A percentile compares a stretch with the other conserved stretches of the same genome.
These are phyloP conservation scores for Silene latifolia DNA, from an alignment of 148 eudicot species.

Conservation along the genomic window DNA sequence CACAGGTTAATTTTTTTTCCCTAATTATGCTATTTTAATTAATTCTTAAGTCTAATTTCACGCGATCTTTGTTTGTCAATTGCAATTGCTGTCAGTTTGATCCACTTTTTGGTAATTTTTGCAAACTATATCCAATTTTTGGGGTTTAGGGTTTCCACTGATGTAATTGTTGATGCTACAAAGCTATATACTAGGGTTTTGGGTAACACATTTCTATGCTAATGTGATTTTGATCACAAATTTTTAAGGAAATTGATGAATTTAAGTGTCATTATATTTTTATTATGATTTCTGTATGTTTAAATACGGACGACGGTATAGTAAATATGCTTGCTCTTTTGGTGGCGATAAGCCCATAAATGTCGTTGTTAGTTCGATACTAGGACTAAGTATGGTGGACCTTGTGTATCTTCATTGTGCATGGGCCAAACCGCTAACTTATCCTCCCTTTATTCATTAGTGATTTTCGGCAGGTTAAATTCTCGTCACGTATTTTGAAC, in stretches of 20 bases:
- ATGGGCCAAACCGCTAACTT: no score
- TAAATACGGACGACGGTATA: no score
- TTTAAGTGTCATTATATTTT: no score
- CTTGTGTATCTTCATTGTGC: no score
- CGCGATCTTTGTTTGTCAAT: not conserved
- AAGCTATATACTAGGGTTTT: not conserved
- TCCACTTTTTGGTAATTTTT: not conserved
- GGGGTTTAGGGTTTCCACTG: not conserved
- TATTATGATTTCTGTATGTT: not conserved
- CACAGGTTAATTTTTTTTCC: not conserved
- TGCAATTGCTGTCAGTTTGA: not conserved
- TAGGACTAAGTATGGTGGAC: not conserved
- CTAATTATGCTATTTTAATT: not conserved
- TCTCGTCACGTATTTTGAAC: not conserved
- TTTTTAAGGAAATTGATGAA: not conserved
- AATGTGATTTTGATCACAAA: not conserved
- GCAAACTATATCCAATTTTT: not conserved
- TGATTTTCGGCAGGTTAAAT: no score
- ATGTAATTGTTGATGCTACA: not conserved
- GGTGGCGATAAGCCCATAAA: not conserved
- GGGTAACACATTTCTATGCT: not conserved
- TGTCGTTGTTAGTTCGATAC: not conserved
- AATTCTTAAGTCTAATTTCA: no score
- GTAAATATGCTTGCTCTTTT: not conserved
- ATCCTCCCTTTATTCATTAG: no score